Percentiles rank a stretch among this genome's conserved stretches.
Conservation (phyloP, 2,329 filamentous ascomycete genomes). For the Cladosporium sp. region DNA sequence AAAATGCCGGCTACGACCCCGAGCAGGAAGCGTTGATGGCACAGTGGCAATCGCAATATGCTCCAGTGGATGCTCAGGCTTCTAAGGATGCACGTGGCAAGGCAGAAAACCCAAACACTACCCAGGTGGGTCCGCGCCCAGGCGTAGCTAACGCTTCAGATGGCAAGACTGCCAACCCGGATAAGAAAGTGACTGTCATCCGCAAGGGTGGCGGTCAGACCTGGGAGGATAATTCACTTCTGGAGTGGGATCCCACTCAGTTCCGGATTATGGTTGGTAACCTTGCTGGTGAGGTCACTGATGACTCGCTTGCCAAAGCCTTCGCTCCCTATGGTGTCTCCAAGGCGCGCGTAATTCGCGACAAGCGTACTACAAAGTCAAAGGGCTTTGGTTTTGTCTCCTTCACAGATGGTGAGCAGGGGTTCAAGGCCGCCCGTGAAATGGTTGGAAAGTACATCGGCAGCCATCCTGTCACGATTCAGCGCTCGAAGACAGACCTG, state of each 20-base stretch:
- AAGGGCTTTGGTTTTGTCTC: constrained; percentile 96
- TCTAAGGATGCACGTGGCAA: constrained; percentile 4
- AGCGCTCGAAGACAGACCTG: constrained; percentile 88
- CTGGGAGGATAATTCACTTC: constrained; percentile 82
- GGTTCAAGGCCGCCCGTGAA: constrained; percentile 92
- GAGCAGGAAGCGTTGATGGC: constrained; percentile 89
- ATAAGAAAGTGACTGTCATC: constrained; percentile 72
- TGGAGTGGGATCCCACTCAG: constrained; percentile 95
- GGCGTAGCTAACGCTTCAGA: background rate
- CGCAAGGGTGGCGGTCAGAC: constrained; percentile 85
- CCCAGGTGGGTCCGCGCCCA: constrained; percentile 6
- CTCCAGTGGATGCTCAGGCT: constrained; percentile 1
- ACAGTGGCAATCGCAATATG: constrained; percentile 71
- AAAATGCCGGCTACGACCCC: constrained; percentile 54
- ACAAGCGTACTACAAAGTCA: constrained; percentile 94
- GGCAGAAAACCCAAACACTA: constrained; percentile 2
- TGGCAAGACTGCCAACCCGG: constrained; percentile 22
- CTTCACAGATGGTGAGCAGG: constrained; percentile 92
- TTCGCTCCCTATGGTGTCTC: constrained; percentile 88
- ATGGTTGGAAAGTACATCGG: constrained; percentile 99
- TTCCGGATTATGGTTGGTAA: constrained; percentile 96
- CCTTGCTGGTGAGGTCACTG: constrained; percentile 92
- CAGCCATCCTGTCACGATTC: constrained; percentile 75
- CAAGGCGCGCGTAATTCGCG: constrained; percentile 88
- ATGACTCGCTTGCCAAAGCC: constrained; percentile 90